Conservation (phyloP, 495 filamentous ascomycete species). For the Talaromyces wortmannii region DNA sequence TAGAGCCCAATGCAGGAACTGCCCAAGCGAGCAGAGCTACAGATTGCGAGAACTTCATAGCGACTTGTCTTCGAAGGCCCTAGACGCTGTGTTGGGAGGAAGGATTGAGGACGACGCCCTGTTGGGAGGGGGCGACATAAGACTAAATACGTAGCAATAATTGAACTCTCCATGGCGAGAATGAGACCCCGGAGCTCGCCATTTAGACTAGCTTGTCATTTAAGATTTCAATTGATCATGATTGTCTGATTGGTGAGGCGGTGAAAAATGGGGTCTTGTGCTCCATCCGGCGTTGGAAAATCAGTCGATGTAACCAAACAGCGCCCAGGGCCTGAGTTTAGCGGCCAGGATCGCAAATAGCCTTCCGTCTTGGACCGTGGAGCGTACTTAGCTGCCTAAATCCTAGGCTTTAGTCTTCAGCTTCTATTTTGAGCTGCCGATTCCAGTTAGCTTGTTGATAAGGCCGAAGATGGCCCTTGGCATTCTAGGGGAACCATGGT, state of each 20-base stretch:
- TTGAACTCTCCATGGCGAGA: neutral
- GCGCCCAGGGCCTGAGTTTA: neutral
- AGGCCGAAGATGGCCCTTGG: neutral
- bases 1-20: neutral
- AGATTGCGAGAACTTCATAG: neutral
- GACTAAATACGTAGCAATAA: neutral
- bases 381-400: too few species aligned
- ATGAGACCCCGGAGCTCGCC: neutral
- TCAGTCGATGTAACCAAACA: neutral
- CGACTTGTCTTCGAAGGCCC: neutral
- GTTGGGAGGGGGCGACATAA: neutral
- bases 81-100: neutral
- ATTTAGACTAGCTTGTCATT: neutral
- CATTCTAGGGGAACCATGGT: neutral
- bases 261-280: neutral
- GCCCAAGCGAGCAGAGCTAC: neutral
- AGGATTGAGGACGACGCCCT: neutral
- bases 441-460: neutral
- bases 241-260: neutral
- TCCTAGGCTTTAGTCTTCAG: neutral
- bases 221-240: neutral
- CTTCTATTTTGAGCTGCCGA: neutral
- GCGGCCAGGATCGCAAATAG: neutral
- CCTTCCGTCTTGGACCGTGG: neutral
- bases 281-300: neutral